Conservation (phyloP, 2,329 filamentous ascomycete genomes). For the Albifimbria verrucaria region DNA sequence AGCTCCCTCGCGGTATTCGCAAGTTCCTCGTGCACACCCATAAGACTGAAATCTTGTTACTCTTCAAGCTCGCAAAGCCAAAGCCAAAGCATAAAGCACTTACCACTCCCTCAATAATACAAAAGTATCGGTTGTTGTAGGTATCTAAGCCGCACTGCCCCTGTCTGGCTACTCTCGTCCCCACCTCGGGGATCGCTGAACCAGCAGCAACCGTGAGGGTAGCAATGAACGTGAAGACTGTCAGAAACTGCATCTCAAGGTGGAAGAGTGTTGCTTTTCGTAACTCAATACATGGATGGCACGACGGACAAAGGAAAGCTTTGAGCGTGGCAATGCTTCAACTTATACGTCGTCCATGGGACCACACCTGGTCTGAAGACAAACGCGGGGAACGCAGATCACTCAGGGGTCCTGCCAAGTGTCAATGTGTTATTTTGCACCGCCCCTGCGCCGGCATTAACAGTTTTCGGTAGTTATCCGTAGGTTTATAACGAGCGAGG, state of each 20-base stretch:
- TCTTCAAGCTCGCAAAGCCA: background rate
- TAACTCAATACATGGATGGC: too few species aligned
- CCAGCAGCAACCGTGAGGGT: background rate
- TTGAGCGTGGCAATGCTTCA: too few species aligned
- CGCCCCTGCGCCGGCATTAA: too few species aligned
- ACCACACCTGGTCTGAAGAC: too few species aligned
- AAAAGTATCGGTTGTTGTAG: background rate
- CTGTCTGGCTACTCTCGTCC: background rate
- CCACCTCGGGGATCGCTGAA: background rate
- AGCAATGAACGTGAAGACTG: background rate
- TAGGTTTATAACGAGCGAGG: too few species aligned
- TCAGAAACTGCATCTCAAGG: background rate
- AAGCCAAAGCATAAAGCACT: background rate
- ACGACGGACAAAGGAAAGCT: too few species aligned
- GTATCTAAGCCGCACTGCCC: background rate
- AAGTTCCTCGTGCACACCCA: background rate
- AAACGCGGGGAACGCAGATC: too few species aligned
- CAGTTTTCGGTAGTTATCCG: too few species aligned
- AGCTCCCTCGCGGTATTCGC: background rate
- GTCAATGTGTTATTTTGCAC: too few species aligned
- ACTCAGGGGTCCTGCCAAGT: too few species aligned
- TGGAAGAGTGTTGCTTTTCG: background rate
- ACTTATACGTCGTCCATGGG: too few species aligned
- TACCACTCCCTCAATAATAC: background rate
- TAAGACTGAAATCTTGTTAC: background rate